Conservation (phyloP, 2,329 filamentous ascomycete genomes). For the Oidium heveae region DNA sequence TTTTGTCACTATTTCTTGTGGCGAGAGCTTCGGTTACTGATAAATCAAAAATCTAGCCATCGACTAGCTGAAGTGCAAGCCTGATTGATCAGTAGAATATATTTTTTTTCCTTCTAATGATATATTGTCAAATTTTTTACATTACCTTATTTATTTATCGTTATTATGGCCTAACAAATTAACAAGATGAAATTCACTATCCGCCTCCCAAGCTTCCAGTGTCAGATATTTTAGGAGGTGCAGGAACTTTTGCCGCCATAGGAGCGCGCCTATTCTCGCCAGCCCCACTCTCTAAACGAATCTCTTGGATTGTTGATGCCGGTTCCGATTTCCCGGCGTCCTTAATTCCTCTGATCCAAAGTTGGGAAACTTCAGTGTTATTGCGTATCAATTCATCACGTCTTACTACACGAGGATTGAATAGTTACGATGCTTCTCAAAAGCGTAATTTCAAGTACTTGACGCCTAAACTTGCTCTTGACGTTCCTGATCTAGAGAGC, state of each 20-base stretch:
- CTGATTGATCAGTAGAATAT: background rate
- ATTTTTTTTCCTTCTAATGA: too few species aligned
- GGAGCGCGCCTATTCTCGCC: conserved; percentile 77
- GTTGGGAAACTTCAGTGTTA: conserved; percentile 53
- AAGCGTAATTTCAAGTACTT: conserved; percentile 61
- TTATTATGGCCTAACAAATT: conserved; percentile 2
- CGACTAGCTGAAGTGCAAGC: too few species aligned
- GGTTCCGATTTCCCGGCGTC: conserved; percentile 62
- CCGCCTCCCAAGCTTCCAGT: conserved; percentile 41
- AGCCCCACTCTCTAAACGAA: conserved; percentile 29
- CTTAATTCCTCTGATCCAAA: conserved; percentile 35
- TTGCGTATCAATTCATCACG: conserved; percentile 32
- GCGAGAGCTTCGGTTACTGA: too few species aligned
- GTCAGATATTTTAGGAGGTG: conserved; percentile 63
- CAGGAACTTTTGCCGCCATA: conserved; percentile 63
- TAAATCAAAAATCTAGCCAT: too few species aligned
- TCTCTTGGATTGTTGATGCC: conserved; percentile 80
- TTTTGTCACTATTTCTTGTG: too few species aligned
- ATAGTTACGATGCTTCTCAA: conserved; percentile 54
- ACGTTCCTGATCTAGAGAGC: conserved; percentile 37
- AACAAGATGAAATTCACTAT: conserved; percentile 72
- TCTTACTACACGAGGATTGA: conserved; percentile 76
- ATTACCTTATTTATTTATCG: background rate
- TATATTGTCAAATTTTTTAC: background rate
- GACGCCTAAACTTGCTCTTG: conserved; percentile 64